phyloP scores from a whole-genome alignment of 306 rosid genomes.

The Cercis canadensis region DNA sequence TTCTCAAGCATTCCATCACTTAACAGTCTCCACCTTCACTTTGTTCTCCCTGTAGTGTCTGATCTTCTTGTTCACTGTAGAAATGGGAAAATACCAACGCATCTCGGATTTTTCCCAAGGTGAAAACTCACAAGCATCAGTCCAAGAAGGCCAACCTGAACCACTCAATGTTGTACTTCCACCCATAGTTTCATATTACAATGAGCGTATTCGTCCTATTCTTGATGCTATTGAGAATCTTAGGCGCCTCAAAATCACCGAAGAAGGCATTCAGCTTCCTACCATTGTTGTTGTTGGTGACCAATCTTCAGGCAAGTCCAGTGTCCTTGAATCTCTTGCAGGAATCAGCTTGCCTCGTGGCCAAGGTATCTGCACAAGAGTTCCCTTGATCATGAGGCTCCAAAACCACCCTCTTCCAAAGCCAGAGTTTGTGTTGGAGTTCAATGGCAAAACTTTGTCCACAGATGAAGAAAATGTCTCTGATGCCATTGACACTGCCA shows the following conservation, averaged over 20 bases:
- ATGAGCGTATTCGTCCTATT: constrained; percentile 45
- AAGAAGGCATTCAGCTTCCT: constrained; percentile 47
- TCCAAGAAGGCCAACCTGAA: not conserved
- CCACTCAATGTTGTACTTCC: not conserved
- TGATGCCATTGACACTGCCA: constrained; percentile 32
- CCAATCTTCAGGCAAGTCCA: constrained; percentile 49
- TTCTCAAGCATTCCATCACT: too few relatives aligned
- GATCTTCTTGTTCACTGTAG: too few relatives aligned
- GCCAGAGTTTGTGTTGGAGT: constrained; percentile 34
- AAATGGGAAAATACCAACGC: too few relatives aligned
- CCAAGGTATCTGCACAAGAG: constrained; percentile 52
- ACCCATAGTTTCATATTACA: constrained; percentile 36
- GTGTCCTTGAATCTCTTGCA: constrained; percentile 50
- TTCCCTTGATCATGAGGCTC: constrained; percentile 46
- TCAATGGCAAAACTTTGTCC: not conserved
- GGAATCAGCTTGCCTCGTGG: constrained; percentile 51
- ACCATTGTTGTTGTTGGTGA: constrained; percentile 51
- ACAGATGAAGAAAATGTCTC: constrained; percentile 30
- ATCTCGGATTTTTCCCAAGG: too few relatives aligned
- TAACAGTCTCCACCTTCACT: too few relatives aligned
- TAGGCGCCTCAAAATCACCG: constrained; percentile 39
- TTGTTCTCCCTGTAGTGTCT: too few relatives aligned
- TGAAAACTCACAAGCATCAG: too few relatives aligned
- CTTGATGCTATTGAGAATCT: constrained; percentile 46
- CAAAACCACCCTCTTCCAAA: constrained; percentile 19